Base-by-base conservation (phyloP, 1,139 yeast genomes). In the Candida mesenterica region DNA sequence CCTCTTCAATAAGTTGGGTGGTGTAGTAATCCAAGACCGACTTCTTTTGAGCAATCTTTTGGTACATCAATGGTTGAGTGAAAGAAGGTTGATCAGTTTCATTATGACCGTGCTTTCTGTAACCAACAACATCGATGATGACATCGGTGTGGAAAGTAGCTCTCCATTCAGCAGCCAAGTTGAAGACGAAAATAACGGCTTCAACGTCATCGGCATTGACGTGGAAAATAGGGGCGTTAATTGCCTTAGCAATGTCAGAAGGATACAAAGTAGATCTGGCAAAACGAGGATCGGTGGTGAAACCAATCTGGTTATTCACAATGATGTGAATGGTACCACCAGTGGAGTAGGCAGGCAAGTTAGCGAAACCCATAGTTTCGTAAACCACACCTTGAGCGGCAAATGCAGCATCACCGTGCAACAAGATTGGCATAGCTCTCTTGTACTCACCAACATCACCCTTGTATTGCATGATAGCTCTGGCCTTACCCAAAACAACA, bases 341-440 rank as follows among this genome's bases (percentile, higher is more conserved):
- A 36, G 97, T 90, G 39, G 96, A 81, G 70, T 88, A 92, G 47
- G 92, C 96, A 48, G 97, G 97, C 59, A 92, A 77, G 55, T 80
- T 79, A 50, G 87, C 80, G 70, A 92, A 85, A 41, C 97, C 97
- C 84, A 92, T 83, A 39, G 98, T 89, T 72, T 92, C 99, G 65
- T 92, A 92, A 45, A 92, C 97, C 42, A 92, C 95, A 78, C 99
- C 99, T 72, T 92, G 98, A 47, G 87, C 98, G 34, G 97, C 90
- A 61, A 92, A 92, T 24, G 98, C 98, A 42, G 99, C 97, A 64
- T 92, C 99, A 76, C 99, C 98, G 63, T 92, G 99, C 61, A 94
- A 75, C 63, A 92, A 75, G 42, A 92, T 84, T 48, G 94, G 84
- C 78, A 92, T 75, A 34, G 98, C 97, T 69, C 88, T 90, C 52